These are phyloP conservation scores for Alternaria solani DNA, from an alignment of 2,329 filamentous ascomycete genomes.

Conservation along the genomic window DNA sequence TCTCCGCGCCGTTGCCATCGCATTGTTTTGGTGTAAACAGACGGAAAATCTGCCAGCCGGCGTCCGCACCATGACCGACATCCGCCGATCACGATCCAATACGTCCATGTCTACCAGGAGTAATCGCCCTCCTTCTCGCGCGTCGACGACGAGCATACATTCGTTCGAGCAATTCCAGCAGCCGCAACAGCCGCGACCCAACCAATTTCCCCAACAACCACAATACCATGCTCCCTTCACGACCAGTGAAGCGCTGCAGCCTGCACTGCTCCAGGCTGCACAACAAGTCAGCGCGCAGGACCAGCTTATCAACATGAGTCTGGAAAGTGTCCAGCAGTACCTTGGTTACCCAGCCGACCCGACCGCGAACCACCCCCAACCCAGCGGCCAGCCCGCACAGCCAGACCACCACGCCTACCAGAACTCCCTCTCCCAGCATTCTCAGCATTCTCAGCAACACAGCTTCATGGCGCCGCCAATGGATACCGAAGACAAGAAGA, in stretches of 20 bases:
- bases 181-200: constrained; percentile 25
- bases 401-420: constrained; percentile 42
- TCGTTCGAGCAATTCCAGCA: constrained; percentile 48
- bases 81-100: constrained; percentile 56
- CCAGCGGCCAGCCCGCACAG: constrained; percentile 34
- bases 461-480: constrained; percentile 37
- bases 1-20: constrained; percentile 22
- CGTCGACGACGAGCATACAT: constrained; percentile 59
- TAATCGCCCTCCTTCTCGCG: constrained; percentile 57
- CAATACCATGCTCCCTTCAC: constrained; percentile 41
- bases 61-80: constrained; percentile 47
- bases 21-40: constrained; percentile 50
- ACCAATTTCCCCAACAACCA: constrained; percentile 30
- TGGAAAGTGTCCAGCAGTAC: constrained; percentile 47
- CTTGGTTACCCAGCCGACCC: constrained; percentile 39
- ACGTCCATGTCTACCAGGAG: constrained; percentile 55
- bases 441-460: constrained; percentile 34
- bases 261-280: constrained; percentile 46
- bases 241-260: constrained; percentile 39
- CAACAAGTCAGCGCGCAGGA: constrained; percentile 49
- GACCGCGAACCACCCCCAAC: constrained; percentile 23
- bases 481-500: constrained; percentile 56
- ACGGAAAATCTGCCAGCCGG: constrained; percentile 24
- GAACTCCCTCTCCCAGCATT: constrained; percentile 35
- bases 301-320: constrained; percentile 37